Conservation (phyloP, 805 yeast species). For the Jamesozyma hellenica region DNA sequence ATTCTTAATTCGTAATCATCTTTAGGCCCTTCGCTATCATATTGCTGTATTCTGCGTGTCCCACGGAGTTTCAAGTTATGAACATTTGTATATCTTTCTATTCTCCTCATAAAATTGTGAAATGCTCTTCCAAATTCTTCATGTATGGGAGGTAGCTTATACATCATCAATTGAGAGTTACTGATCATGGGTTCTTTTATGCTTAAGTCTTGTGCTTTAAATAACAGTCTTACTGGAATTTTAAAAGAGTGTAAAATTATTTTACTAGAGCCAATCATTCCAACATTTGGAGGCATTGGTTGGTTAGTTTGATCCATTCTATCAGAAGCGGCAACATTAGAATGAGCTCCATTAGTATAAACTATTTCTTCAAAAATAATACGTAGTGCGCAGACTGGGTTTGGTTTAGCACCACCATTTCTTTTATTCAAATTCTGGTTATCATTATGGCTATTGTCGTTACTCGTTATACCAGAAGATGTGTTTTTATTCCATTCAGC, state of each 20-base stretch:
- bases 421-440: neutral
- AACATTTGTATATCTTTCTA: constrained; percentile 53
- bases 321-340: constrained; percentile 4
- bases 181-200: constrained; percentile 55
- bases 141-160: constrained; percentile 29
- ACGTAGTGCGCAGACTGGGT: constrained; percentile 22
- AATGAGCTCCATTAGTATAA: constrained; percentile 8
- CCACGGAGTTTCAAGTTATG: constrained; percentile 44
- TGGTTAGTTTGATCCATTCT: constrained; percentile 3
- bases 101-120: constrained; percentile 43
- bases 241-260: constrained; percentile 55
- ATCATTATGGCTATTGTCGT: neutral
- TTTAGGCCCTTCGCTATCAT: constrained; percentile 1
- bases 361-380: constrained; percentile 26
- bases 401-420: constrained; percentile 5
- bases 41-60: constrained; percentile 3
- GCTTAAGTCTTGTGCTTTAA: constrained; percentile 42
- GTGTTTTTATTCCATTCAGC: constrained; percentile 19
- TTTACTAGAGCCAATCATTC: constrained; percentile 10
- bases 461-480: neutral
- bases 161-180: constrained; percentile 47
- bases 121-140: constrained; percentile 35
- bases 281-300: constrained; percentile 1
- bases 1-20: constrained; percentile 13
- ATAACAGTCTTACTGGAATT: constrained; percentile 59